Percentiles rank a stretch among this genome's conserved stretches.
phyloP scores from a whole-genome alignment of 202 grass and related monocot species.

The Setaria viridis region DNA sequence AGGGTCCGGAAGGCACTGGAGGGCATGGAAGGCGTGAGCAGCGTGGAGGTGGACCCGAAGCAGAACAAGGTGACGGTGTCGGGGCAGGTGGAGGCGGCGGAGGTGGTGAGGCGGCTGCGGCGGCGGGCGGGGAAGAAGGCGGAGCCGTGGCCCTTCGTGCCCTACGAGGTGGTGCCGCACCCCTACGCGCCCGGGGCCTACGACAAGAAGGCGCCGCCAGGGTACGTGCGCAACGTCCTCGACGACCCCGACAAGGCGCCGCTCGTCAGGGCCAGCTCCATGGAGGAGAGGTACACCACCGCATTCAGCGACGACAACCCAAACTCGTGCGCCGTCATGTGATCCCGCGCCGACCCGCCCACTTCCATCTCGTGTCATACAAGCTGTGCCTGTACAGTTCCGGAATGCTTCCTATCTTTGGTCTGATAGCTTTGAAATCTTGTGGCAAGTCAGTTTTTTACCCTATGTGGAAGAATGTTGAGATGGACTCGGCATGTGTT shows the following conservation, averaged over 20 bases:
- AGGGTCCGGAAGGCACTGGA: constrained; percentile 62
- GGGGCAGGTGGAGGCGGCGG: constrained; percentile 52
- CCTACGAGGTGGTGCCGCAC: constrained; percentile 67
- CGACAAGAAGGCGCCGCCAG: constrained; percentile 67
- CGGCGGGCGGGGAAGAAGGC: constrained; percentile 58
- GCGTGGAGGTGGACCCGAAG: constrained; percentile 62
- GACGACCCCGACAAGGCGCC: constrained; percentile 46
- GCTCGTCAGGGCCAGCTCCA: constrained; percentile 37
- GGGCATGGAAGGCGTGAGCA: constrained; percentile 62
- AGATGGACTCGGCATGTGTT: neutral
- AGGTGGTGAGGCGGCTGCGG: constrained; percentile 52
- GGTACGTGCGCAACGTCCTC: constrained; percentile 56
- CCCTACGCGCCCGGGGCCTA: constrained; percentile 57
- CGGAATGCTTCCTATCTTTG: neutral
- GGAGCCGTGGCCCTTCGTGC: constrained; percentile 67
- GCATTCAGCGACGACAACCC: constrained; percentile 75
- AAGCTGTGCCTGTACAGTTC: neutral
- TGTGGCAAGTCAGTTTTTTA: neutral
- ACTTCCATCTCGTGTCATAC: neutral
- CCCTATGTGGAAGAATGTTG: neutral
- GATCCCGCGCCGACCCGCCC: neutral
- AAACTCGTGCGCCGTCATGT: constrained; percentile 66
- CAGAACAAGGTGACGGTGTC: constrained; percentile 70
- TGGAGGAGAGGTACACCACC: constrained; percentile 51
- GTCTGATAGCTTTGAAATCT: neutral